A percentile compares a stretch with the other conserved stretches of the same genome.
Evolutionary conservation across 345 rosid species (phyloP).

Genomic region (Hibiscus syriacus): DNA sequence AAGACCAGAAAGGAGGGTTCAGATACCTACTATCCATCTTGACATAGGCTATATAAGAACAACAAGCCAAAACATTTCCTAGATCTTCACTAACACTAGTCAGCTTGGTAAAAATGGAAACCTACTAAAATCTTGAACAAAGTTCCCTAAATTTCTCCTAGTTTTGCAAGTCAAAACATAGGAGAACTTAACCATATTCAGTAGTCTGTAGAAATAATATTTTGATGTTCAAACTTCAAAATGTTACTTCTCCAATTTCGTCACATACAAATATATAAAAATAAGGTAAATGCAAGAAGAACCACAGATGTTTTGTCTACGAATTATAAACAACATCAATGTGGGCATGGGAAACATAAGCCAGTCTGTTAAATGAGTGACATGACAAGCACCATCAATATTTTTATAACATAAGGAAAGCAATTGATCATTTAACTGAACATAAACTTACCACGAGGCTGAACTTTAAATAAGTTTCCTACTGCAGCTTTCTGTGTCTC

Average conservation of each 20-base stretch:
- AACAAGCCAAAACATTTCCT: neutral
- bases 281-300: neutral
- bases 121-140: neutral
- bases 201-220: too few species aligned
- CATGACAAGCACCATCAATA: neutral
- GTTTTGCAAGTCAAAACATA: constrained; percentile 6
- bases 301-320: neutral
- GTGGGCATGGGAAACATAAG: neutral
- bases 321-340: neutral
- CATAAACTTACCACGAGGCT: constrained; percentile 40
- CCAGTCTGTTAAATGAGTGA: neutral
- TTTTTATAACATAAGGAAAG: neutral
- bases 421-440: constrained; percentile 6
- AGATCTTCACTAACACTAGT: neutral
- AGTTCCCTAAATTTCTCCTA: neutral
- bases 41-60: neutral
- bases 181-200: too few species aligned
- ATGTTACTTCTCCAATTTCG: neutral
- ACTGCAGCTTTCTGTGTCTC: constrained; percentile 38
- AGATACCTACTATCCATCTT: neutral
- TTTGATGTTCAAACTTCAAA: neutral
- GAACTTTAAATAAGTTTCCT: constrained; percentile 26
- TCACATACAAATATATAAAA: neutral
- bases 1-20: neutral
- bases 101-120: neutral